Conservation (phyloP, 768 basidiomycete genomes). For the Chiua virens region DNA sequence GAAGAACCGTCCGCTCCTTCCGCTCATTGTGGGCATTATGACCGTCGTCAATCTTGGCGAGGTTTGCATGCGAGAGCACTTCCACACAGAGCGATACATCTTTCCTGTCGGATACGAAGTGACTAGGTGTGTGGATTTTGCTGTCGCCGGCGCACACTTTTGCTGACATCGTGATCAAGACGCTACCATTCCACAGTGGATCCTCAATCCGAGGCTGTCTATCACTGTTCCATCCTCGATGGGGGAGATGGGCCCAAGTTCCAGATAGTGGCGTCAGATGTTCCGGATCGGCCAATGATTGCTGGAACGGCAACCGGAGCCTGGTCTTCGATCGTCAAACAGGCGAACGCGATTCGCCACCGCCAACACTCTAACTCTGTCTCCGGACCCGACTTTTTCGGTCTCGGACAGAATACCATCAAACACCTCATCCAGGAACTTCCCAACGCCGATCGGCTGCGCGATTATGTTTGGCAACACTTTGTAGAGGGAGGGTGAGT, state of each 20-base stretch:
- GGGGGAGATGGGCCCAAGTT: conserved; percentile 86
- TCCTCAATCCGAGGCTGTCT: conserved; percentile 64
- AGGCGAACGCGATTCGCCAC: conserved; percentile 78
- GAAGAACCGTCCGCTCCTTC: conserved; percentile 66
- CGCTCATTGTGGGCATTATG: conserved; percentile 86
- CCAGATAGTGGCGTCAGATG: conserved; percentile 75
- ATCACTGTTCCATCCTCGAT: conserved; percentile 81
- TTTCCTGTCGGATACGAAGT: conserved; percentile 88
- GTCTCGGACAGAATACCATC: conserved; percentile 83
- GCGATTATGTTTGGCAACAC: conserved; percentile 85
- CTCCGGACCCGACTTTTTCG: conserved; percentile 88
- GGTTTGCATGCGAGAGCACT: conserved; percentile 80
- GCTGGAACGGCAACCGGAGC: conserved; percentile 89
- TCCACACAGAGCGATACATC: conserved; percentile 86
- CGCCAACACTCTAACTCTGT: conserved; percentile 85
- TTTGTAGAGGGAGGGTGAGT: conserved; percentile 86
- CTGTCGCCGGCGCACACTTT: not conserved
- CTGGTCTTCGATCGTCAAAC: conserved; percentile 81
- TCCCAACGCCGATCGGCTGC: conserved; percentile 64
- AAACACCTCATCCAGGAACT: conserved; percentile 89
- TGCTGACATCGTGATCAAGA: conserved; percentile 36
- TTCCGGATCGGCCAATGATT: conserved; percentile 67
- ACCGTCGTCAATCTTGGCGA: conserved; percentile 73
- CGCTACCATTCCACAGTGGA: conserved; percentile 79
- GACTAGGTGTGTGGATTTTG: conserved; percentile 51